Evolutionary conservation across 352 stramenopile genomes (phyloP), one percentile per base, ranked within the genome.

Genomic region (Globisporangium spiculum): DNA sequence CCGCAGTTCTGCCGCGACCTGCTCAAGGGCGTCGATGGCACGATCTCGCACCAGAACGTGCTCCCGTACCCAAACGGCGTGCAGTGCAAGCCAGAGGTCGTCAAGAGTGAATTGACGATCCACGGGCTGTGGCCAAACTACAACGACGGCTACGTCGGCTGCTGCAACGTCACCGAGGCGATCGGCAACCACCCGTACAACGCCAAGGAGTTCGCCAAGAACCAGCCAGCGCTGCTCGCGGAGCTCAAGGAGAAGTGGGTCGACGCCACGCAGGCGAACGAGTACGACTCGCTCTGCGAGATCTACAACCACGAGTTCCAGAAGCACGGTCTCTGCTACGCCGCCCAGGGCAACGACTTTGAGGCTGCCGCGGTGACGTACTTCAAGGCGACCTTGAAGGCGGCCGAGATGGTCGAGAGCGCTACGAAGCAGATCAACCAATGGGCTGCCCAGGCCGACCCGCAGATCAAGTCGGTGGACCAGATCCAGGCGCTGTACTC

Each of bases 241-340:
- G 65, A 80, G 56, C 87, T 94, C 75, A 73, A 68, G 14, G 53
- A 71, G n/a, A 83, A 88, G 69, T 94, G 86, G 86, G 65, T 91
- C 24, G 86, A 72, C 46, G 36, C 67, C 8, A 72, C 67, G 44
- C 67, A 72, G 41, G 3, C 60, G 24, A 68, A 55, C 67, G 54
- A 65, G 44, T 68, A 68, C 58, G 77, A 78, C 34, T 73, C 80
- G 57, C 70, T 91, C 52, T 94, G 87, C 55, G 83, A 92, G 62
- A 78, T 92, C 44, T 95, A 93, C 83, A 90, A 95, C 75, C 85
- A 95, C 73, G 85, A 93, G 76, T 93, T 95, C 75, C 87, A 95
- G 75, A 95, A 95, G 74, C 87, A 95, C 68, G 85, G 87, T 30
- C 70, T 93, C 46, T 95, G 87, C 81, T 95, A 89, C 71, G 79